phyloP scores from a whole-genome alignment of 2,329 filamentous ascomycete genomes.

The Fusarium foetens region DNA sequence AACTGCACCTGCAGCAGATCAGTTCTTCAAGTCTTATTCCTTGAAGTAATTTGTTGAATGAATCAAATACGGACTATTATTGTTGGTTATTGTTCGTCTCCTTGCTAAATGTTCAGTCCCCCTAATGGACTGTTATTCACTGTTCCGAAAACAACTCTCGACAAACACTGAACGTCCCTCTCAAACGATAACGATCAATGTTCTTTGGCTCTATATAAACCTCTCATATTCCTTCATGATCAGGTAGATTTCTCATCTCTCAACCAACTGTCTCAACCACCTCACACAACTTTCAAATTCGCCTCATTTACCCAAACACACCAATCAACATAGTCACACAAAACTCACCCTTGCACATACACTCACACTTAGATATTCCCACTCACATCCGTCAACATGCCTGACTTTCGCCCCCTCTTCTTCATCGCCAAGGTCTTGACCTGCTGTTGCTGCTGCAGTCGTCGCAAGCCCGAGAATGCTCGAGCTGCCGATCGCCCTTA shows the following conservation, averaged over 20 bases:
- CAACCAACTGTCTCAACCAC: background rate
- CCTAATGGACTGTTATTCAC: background rate
- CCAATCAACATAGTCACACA: background rate
- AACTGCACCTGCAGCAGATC: accelerated
- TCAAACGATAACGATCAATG: too few species aligned
- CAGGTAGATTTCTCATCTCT: background rate
- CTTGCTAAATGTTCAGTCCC: background rate
- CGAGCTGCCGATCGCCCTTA: background rate
- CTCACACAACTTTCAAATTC: background rate
- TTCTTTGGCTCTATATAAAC: background rate
- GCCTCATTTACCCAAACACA: background rate
- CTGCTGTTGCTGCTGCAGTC: slow-evolving; percentile 7
- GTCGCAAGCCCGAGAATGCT: background rate
- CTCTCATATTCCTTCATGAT: background rate
- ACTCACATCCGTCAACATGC: slow-evolving; percentile 5
- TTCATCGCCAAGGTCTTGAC: slow-evolving; percentile 4
- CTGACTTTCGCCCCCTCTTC: slow-evolving; percentile 32
- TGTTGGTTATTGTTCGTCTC: background rate
- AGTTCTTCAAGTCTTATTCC: accelerated
- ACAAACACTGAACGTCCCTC: background rate
- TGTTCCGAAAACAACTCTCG: background rate
- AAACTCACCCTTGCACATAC: background rate
- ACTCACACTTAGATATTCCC: background rate
- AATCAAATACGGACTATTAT: background rate
- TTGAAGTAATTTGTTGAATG: accelerated